Evolutionary conservation across 805 yeast species (phyloP).

Genomic region (Diddensiella transvaalensis): DNA sequence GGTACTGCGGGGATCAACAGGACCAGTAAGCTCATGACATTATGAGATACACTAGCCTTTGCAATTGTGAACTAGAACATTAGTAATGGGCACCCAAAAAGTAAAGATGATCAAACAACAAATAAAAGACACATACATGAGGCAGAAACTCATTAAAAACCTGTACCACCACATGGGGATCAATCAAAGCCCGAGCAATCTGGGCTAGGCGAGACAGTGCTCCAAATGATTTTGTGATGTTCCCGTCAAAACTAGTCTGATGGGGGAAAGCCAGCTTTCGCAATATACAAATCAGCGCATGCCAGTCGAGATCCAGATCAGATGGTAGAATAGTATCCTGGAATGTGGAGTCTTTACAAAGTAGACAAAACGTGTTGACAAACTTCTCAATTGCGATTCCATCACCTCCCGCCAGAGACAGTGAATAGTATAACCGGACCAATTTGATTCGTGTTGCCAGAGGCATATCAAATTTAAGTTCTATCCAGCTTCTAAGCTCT

Average conservation of each 20-base stretch:
- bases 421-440: slow-evolving; percentile 64
- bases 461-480: slow-evolving; percentile 79
- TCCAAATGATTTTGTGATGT: slow-evolving; percentile 16
- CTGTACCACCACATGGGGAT: slow-evolving; percentile 17
- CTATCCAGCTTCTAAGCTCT: slow-evolving; percentile 73
- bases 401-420: slow-evolving; percentile 73
- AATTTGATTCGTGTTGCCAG: slow-evolving; percentile 55
- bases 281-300: slow-evolving; percentile 40
- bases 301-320: slow-evolving; percentile 52
- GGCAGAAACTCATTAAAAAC: slow-evolving; percentile 30
- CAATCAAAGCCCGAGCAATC: slow-evolving; percentile 26
- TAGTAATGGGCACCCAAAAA: too few species aligned
- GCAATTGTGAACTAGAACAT: slow-evolving; percentile 15
- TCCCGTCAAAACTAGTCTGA: slow-evolving; percentile 21
- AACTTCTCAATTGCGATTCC: slow-evolving; percentile 56
- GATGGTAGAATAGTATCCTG: slow-evolving; percentile 31
- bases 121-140: slow-evolving; percentile 15
- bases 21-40: slow-evolving; percentile 19
- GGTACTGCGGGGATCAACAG: slow-evolving; percentile 24
- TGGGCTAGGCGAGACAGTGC: slow-evolving; percentile 24
- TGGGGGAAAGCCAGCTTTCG: slow-evolving; percentile 24
- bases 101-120: background rate
- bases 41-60: slow-evolving; percentile 24
- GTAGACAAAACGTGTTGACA: slow-evolving; percentile 53
- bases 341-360: slow-evolving; percentile 49